Evolutionary conservation across 352 stramenopile species (phyloP), one percentile per base, ranked within the genome.

Genomic region (Thalassiosira mediterranea): DNA sequence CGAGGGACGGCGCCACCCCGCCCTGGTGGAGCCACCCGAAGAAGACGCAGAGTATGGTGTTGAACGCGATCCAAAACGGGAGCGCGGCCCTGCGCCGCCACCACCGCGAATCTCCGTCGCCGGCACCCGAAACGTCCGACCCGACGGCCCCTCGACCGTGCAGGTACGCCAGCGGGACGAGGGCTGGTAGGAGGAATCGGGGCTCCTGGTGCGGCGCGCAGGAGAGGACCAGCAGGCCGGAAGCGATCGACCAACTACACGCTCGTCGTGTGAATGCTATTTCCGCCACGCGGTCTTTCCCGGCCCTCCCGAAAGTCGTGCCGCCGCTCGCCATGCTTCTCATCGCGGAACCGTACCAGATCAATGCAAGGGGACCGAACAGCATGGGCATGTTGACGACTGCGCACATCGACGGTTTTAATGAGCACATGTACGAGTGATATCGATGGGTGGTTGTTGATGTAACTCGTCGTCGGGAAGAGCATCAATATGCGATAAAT

Each of bases 151-250:
- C 38, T 82, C 56, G 53, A 60, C 65, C 80, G 42, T 73, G 64
- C 4, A 93, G 68, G 19, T 96, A 56, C 28, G 95, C 84, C 25
- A 98, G 76, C 21, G 95, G 95, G 4, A 97, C 76, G 5, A 96
- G 46, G 4, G 94, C 72, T 5, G 95, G 95, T 0, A 97, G 61
- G 37, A 98, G 63, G 63, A 98, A 98, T 51, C 95, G 89, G 17
- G 94, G 91, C 79, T 98, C 95, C 82, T 98, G 95, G 64, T 98
- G 95, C 3, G 95, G 95, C n/a, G 95, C 94, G 32, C 94, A 81
- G 19, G 95, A 98, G 19, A 98, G 83, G 15, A 93, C 86, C 11
- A 73, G 32, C 4, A 98, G 68, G 0, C 94, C 94, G 25, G 93
- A 83, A 5, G 96, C 48, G 40, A 92, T 74, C 4, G 56, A 64